Base-by-base conservation (phyloP, 2,329 filamentous ascomycete genomes). In the Exophiala phaeomuriformis region DNA sequence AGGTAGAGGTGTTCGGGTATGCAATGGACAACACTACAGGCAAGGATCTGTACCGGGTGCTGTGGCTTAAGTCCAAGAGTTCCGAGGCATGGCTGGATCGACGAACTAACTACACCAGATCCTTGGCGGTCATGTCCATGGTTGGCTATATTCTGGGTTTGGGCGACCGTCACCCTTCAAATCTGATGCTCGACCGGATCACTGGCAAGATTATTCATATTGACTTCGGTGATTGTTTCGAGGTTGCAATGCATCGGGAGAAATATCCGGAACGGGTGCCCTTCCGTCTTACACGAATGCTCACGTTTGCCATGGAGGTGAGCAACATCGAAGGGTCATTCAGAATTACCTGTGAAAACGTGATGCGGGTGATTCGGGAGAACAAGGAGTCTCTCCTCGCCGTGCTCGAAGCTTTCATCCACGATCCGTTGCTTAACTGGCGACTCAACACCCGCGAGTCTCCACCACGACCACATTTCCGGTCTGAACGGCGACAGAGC, bases 331-430 rank as follows among this genome's bases (percentile, higher is more conserved):
- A 98, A 71, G 93, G 93, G 64, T 95, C 89, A 71, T 99, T 95
- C 78, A 84, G 94, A 56, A 97, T 95, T 53, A 97, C 93, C 4
- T 98, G 91, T 64, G 94, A 98, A 72, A 90, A 95, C 64, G 91
- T 96, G 47, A 99, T 99, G 93, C 83, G 93, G 57, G 90, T 99
- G 9, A 76, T 99, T 61, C 79, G 93, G 52, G 90, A 93, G 62
- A 98, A 98, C 72, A 98, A 98, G 72, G 93, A 98, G 74, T 95
- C 90, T 40, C 80, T 99, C 55, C 96, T 98, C 88, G 93, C 93
- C 31, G 93, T 99, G 19, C 76, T 98, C 52, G 93, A 99, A 80
- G 93, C 93, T 61, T 99, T 99, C 73, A 96, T 99, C 62, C 94
- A 99, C 68, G 93, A 99, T 69, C 93, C 94, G n/a, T 81, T 99